phyloP scores from a whole-genome alignment of 192 early-diverging fungal species.

The Rhizoclosmatium sp. region DNA sequence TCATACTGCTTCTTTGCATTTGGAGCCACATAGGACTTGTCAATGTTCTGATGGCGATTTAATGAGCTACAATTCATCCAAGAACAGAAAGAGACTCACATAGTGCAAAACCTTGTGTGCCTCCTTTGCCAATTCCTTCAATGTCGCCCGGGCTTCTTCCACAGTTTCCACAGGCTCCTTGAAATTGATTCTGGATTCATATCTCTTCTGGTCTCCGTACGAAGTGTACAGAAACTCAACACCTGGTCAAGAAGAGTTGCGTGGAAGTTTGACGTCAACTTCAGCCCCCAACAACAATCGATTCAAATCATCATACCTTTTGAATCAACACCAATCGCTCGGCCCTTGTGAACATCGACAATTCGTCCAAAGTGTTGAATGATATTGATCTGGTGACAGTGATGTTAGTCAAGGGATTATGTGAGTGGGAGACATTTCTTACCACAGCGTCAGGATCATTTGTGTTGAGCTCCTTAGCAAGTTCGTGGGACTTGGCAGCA shows the following conservation, averaged over 20 bases:
- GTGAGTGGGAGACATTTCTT: not conserved
- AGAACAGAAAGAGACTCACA: constrained; percentile 16
- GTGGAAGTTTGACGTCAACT: not conserved
- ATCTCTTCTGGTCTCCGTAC: constrained; percentile 5
- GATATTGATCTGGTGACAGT: constrained; percentile 22
- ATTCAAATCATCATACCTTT: constrained; percentile 21
- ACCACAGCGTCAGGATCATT: constrained; percentile 33
- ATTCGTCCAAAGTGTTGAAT: constrained; percentile 36
- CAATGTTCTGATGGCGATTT: constrained; percentile 26
- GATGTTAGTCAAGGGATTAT: not conserved
- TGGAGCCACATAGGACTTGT: constrained; percentile 35
- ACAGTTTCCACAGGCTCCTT: constrained; percentile 4
- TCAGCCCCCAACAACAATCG: not conserved
- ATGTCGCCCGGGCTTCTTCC: constrained; percentile 22
- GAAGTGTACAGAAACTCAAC: constrained; percentile 30
- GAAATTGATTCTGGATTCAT: constrained; percentile 31
- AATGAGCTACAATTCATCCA: not conserved
- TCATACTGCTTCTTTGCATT: constrained; percentile 8
- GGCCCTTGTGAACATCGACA: constrained; percentile 14
- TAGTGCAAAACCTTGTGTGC: constrained; percentile 33
- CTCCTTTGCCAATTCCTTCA: constrained; percentile 35
- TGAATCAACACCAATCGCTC: constrained; percentile 32
- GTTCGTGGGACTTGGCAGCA: constrained; percentile 21
- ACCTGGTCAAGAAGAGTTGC: not conserved
- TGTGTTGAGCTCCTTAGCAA: constrained; percentile 33